These are phyloP conservation scores for Colletotrichum orbiculare DNA, from an alignment of 2,329 filamentous ascomycete species.

Conservation along the genomic window DNA sequence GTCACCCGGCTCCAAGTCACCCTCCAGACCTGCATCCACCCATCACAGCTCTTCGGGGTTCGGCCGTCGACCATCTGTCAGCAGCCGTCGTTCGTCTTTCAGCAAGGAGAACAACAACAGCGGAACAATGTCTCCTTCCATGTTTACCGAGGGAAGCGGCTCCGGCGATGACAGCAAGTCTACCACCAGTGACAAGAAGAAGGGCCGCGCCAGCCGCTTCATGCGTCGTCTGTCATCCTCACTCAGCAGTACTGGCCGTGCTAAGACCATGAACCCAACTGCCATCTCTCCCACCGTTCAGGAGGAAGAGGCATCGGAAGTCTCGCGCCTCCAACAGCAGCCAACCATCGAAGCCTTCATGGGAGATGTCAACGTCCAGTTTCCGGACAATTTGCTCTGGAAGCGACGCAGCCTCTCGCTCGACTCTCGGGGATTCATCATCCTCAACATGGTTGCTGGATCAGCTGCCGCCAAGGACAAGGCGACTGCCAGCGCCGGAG, in stretches of 20 bases:
- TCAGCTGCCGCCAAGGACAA: slow-evolving; percentile 62
- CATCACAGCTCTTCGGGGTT: slow-evolving; percentile 57
- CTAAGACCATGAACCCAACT: slow-evolving; percentile 56
- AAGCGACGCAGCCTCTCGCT: slow-evolving; percentile 91
- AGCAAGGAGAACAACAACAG: slow-evolving; percentile 53
- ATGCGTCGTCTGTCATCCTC: slow-evolving; percentile 69
- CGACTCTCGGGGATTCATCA: slow-evolving; percentile 84
- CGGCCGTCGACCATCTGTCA: slow-evolving; percentile 73
- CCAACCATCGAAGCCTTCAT: slow-evolving; percentile 72
- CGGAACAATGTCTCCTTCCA: slow-evolving; percentile 51
- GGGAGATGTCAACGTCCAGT: slow-evolving; percentile 95
- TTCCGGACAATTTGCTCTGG: slow-evolving; percentile 95
- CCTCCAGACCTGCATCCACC: slow-evolving; percentile 57
- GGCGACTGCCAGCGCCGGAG: slow-evolving; percentile 58
- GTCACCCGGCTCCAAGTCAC: slow-evolving; percentile 52
- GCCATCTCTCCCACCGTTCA: slow-evolving; percentile 61
- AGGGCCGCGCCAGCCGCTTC: slow-evolving; percentile 65
- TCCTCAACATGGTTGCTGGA: slow-evolving; percentile 73
- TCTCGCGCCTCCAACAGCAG: slow-evolving; percentile 43
- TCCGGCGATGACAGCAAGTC: slow-evolving; percentile 61
- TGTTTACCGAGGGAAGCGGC: slow-evolving; percentile 55
- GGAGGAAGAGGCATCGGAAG: slow-evolving; percentile 58
- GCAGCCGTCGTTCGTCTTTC: slow-evolving; percentile 66
- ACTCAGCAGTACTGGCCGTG: slow-evolving; percentile 55
- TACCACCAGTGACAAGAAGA: slow-evolving; percentile 55